Conservation (phyloP, 306 rosid genomes). For the Vigna mungo region DNA sequence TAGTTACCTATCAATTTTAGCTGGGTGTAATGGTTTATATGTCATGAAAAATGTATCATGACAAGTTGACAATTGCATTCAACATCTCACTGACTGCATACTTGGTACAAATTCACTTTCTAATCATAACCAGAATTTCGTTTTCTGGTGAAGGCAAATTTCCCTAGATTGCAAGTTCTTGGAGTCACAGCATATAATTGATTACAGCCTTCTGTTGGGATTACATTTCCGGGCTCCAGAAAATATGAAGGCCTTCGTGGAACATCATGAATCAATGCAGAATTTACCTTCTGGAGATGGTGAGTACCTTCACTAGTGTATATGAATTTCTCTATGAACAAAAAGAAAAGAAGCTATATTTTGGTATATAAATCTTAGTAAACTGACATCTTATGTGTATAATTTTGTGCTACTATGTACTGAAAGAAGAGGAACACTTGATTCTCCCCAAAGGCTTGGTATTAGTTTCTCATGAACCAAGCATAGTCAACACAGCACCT, state of each 20-base stretch:
- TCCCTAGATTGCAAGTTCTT: constrained; percentile 74
- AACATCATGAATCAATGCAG: constrained; percentile 50
- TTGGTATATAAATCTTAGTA: background rate
- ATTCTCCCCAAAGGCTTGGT: constrained; percentile 68
- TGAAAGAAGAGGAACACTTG: constrained; percentile 51
- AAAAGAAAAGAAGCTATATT: background rate
- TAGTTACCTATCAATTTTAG: background rate
- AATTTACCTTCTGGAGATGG: constrained; percentile 51
- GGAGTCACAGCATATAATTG: constrained; percentile 82
- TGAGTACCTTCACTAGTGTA: constrained; percentile 41
- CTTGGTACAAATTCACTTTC: background rate
- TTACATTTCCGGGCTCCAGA: constrained; percentile 92
- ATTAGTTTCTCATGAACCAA: constrained; percentile 83
- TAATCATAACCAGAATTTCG: constrained; percentile 19
- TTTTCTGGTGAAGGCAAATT: constrained; percentile 69
- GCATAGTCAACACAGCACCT: constrained; percentile 67
- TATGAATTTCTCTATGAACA: constrained; percentile 2
- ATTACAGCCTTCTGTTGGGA: constrained; percentile 91
- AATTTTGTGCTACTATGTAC: constrained; percentile 46
- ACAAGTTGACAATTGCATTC: constrained; percentile 5
- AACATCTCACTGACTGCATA: constrained; percentile 9
- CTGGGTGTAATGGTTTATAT: background rate
- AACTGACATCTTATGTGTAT: constrained; percentile 8
- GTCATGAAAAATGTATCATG: background rate
- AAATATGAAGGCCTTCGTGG: constrained; percentile 63